A percentile compares a stretch with the other conserved stretches of the same genome.
phyloP scores from a whole-genome alignment of 805 yeast species.

The Wickerhamomyces queroliae region DNA sequence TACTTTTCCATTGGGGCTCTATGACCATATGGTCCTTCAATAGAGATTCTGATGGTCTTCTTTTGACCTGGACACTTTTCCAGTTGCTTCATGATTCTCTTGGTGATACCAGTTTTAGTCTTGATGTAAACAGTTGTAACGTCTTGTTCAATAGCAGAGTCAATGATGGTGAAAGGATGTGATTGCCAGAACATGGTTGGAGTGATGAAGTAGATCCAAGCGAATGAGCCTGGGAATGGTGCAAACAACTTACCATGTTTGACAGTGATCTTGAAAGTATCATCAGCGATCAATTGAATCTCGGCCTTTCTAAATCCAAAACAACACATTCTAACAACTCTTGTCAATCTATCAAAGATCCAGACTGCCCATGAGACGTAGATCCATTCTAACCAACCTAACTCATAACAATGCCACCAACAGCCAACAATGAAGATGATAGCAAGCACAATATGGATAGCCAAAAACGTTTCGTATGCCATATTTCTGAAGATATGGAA shows the following conservation, averaged over 20 bases:
- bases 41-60: slow-evolving; percentile 30
- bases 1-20: slow-evolving; percentile 32
- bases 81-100: slow-evolving; percentile 28
- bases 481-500: slow-evolving; percentile 42
- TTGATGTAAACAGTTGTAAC: slow-evolving; percentile 39
- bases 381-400: slow-evolving; percentile 48
- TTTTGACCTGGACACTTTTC: slow-evolving; percentile 21
- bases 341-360: slow-evolving; percentile 39
- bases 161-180: slow-evolving; percentile 64
- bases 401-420: slow-evolving; percentile 51
- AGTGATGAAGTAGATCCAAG: slow-evolving; percentile 51
- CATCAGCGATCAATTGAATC: slow-evolving; percentile 23
- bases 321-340: slow-evolving; percentile 28
- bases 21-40: slow-evolving; percentile 64
- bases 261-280: slow-evolving; percentile 35
- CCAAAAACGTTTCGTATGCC: slow-evolving; percentile 55
- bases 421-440: slow-evolving; percentile 44
- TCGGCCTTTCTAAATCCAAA: slow-evolving; percentile 4
- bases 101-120: slow-evolving; percentile 55
- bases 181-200: slow-evolving; percentile 57
- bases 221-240: slow-evolving; percentile 49
- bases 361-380: slow-evolving; percentile 36
- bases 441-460: slow-evolving; percentile 54
- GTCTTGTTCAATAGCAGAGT: slow-evolving; percentile 31
- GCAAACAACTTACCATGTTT: slow-evolving; percentile 38